A percentile compares a stretch with the other conserved stretches of the same genome.
phyloP scores from a whole-genome alignment of 495 filamentous ascomycete species.

The Entonaema liquescens region DNA sequence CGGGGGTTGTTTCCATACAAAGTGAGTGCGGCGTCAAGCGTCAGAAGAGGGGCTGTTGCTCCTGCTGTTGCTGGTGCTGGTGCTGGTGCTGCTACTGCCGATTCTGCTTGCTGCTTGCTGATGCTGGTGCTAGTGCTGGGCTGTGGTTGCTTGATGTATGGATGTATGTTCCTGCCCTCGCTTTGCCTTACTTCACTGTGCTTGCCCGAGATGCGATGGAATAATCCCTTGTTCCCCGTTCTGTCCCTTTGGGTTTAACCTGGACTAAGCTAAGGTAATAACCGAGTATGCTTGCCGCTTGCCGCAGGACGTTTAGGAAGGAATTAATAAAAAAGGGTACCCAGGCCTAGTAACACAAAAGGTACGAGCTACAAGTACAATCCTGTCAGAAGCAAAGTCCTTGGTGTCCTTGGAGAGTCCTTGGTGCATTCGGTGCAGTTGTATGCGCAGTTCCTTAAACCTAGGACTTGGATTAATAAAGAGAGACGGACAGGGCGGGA shows the following conservation, averaged over 20 bases:
- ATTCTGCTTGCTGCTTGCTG: background rate
- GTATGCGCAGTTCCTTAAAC: slow-evolving; percentile 21
- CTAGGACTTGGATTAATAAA: slow-evolving; percentile 42
- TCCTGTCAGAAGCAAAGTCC: background rate
- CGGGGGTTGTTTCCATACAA: slow-evolving; percentile 8
- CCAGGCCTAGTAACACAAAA: background rate
- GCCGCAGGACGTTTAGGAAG: slow-evolving; percentile 1
- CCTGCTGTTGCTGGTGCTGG: background rate
- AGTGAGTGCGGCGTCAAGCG: slow-evolving; percentile 7
- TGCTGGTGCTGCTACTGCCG: background rate
- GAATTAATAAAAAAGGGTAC: background rate
- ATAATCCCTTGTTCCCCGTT: slow-evolving; percentile 21
- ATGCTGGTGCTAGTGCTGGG: background rate
- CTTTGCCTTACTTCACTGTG: background rate
- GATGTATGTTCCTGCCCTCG: slow-evolving; percentile 1
- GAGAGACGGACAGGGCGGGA: slow-evolving; percentile 28
- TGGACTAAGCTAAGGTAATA: slow-evolving; percentile 2
- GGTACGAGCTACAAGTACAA: slow-evolving; percentile 1
- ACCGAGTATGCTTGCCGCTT: background rate
- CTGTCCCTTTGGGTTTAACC: slow-evolving; percentile 7
- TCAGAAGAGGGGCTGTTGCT: slow-evolving; percentile 1
- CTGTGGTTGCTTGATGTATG: slow-evolving; percentile 2
- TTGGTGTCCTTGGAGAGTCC: background rate
- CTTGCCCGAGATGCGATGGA: slow-evolving; percentile 1
- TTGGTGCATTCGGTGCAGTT: background rate